Base-by-base conservation (phyloP, 768 basidiomycete species). In the Amanita phalloides region DNA sequence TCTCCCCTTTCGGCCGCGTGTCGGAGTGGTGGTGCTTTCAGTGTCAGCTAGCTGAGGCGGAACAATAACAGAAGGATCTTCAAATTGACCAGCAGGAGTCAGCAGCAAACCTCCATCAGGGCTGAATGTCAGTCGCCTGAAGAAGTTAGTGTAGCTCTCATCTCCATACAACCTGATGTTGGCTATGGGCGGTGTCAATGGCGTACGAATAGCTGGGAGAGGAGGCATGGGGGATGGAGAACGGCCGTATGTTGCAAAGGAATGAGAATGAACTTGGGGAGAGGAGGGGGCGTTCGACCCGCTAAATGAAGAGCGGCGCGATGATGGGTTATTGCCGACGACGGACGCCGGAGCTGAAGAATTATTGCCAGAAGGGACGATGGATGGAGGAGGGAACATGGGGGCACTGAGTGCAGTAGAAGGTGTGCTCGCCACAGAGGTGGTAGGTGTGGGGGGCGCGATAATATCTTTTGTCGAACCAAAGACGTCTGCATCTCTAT, bases 41-140 rank as follows among this genome's bases (percentile, higher is more conserved):
- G 68, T 68, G 28, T 63, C 67, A 56, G 51, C 63, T 51, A 48
- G 56, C 49, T 30, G 59, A 39, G 45, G 57, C 43, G 50, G 56
- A 6, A 73, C 62, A 11, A 70, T 65, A 26, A 81, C 81, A 11
- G 86, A 81, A 3, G 90, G 87, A 64, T 98, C 95, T 63, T 98
- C 94, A 60, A 96, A 97, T 62, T 95, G 90, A 0, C 96, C 96
- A 1, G 96, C 95, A 0, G 96, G 96, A 0, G 96, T 98, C 57
- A 98, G 71, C 42, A 99, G 75, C 33, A 99, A 72, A 8, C 85
- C 90, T 0, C 96, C 96, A 63, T 99, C 96, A 1, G 95, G 90
- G 50, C 90, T 92, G 68, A 97, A 99, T 9, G 86, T 85, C 54
- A 99, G 71, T 33, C 96, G 78, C 26, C 96, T 73, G 75, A 98